Evolutionary conservation across 345 rosid species (phyloP).

Genomic region (thale cress (Arabidopsis thaliana)): DNA sequence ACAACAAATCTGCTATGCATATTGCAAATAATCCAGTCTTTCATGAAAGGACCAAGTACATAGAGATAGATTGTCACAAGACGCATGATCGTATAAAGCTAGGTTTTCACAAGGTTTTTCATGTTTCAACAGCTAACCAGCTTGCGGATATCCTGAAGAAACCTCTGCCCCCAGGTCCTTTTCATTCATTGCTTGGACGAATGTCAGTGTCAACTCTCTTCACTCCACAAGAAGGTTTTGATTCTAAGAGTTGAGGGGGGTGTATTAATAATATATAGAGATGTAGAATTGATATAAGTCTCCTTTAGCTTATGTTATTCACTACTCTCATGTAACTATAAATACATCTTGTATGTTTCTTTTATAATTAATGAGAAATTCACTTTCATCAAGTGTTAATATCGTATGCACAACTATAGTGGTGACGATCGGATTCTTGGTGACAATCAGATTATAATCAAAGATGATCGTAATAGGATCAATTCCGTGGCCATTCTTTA

Average conservation of each 20-base stretch:
- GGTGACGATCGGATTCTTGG: background rate
- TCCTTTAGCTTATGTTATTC: no score
- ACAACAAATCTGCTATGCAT: background rate
- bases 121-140: background rate
- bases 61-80: background rate
- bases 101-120: background rate
- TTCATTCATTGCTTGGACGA: background rate
- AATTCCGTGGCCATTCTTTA: background rate
- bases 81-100: accelerated
- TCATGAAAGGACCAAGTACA: background rate
- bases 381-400: no score
- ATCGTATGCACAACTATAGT: background rate
- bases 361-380: no score
- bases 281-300: no score
- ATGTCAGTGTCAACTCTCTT: background rate
- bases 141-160: background rate
- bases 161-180: background rate
- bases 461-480: background rate
- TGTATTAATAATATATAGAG: no score
- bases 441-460: background rate
- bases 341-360: no score
- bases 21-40: background rate
- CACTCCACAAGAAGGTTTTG: no score
- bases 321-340: no score
- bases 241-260: no score